Evolutionary conservation across 2,329 filamentous ascomycete species (phyloP).

Genomic region (Pseudocercospora fuligena): DNA sequence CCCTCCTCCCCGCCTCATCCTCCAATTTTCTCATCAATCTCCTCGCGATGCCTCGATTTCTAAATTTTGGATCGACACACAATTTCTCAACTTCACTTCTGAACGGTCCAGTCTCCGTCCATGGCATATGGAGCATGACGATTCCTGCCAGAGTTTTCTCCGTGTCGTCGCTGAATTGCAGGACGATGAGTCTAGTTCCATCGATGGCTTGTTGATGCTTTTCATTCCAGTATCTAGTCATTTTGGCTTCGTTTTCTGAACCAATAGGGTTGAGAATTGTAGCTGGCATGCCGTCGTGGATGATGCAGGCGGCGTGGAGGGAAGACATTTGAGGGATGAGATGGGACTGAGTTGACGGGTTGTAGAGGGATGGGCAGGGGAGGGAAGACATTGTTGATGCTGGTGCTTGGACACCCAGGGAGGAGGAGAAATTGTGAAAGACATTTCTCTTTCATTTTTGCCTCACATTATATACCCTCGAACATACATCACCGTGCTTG

Average conservation of each 20-base stretch:
- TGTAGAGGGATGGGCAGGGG: conserved; percentile 26
- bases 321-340: conserved; percentile 62
- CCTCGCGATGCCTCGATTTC: conserved; percentile 58
- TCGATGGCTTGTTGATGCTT: conserved; percentile 54
- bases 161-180: conserved; percentile 27
- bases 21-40: conserved; percentile 61
- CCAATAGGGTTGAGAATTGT: conserved; percentile 53
- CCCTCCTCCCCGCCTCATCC: conserved; percentile 55
- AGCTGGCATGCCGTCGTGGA: conserved; percentile 60
- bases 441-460: too few relatives aligned
- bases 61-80: conserved; percentile 58
- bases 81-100: conserved; percentile 63
- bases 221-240: conserved; percentile 63
- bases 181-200: conserved; percentile 57
- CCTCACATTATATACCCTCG: too few relatives aligned
- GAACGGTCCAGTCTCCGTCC: conserved; percentile 61
- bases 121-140: conserved; percentile 59
- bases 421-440: too few relatives aligned
- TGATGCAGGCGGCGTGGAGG: conserved; percentile 65
- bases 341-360: conserved; percentile 48
- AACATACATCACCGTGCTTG: too few relatives aligned
- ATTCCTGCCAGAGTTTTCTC: conserved; percentile 58
- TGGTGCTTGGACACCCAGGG: too few relatives aligned
- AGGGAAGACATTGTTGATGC: conserved; percentile 21
- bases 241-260: conserved; percentile 46